These are phyloP conservation scores for Penicillium sp. DNA, from an alignment of 2,329 filamentous ascomycete species.

Conservation along the genomic window DNA sequence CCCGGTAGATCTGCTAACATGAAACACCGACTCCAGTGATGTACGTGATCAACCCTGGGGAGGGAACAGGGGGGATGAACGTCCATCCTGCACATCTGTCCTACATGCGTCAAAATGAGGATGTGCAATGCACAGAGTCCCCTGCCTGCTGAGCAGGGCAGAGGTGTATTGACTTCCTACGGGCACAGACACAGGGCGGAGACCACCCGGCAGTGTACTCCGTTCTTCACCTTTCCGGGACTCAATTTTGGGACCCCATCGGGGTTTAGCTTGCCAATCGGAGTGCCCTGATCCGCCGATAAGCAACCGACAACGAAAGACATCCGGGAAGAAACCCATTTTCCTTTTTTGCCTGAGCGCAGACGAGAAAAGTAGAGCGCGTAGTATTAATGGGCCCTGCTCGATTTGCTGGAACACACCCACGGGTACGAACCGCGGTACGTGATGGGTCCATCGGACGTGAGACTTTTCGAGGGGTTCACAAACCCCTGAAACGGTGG, in stretches of 20 bases:
- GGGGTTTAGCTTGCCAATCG: neutral
- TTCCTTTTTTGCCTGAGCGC: neutral
- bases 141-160: neutral
- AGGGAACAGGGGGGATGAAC: conserved; percentile 1
- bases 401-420: conserved; percentile 6
- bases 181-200: conserved; percentile 12
- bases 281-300: neutral
- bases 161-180: conserved; percentile 2
- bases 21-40: conserved; percentile 22
- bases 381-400: neutral
- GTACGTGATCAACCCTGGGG: conserved; percentile 16
- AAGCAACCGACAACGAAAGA: neutral
- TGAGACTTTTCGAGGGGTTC: neutral
- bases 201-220: conserved; percentile 17
- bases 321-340: neutral
- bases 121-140: conserved; percentile 19
- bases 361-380: neutral
- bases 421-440: conserved; percentile 21
- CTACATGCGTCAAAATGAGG: conserved; percentile 12
- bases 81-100: conserved; percentile 2
- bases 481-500: conserved; percentile 4
- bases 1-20: conserved; percentile 16
- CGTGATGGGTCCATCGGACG: conserved; percentile 12
- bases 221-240: neutral
- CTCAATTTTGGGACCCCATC: neutral